Evolutionary conservation across 2,329 filamentous ascomycete species (phyloP).

Genomic region (Pseudogymnoascus sp.): DNA sequence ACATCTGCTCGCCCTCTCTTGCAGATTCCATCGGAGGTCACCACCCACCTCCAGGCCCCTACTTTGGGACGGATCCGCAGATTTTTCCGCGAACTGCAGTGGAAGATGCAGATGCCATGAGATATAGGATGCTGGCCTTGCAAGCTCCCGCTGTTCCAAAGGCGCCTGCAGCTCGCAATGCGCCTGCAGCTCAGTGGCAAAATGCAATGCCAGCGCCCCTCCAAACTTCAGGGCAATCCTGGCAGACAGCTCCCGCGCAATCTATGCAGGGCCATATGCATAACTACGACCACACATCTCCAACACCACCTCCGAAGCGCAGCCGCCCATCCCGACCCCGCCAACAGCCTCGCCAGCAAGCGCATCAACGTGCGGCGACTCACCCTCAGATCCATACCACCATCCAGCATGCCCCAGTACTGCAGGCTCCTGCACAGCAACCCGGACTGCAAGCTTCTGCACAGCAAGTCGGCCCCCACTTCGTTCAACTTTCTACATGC

Average conservation of each 20-base stretch:
- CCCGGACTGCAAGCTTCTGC: too few species aligned
- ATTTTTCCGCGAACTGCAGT: neutral
- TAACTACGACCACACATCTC: neutral
- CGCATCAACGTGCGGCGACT: too few species aligned
- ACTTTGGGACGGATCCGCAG: neutral
- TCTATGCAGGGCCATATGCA: slow-evolving; percentile 63
- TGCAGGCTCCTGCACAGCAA: too few species aligned
- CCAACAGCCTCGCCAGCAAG: too few species aligned
- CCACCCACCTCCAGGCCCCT: neutral
- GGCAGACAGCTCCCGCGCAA: slow-evolving; percentile 71
- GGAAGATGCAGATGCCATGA: neutral
- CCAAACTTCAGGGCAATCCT: slow-evolving; percentile 74
- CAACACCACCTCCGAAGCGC: too few species aligned
- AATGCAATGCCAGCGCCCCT: slow-evolving; percentile 64
- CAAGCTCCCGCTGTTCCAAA: slow-evolving; percentile 70
- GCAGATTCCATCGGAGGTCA: neutral
- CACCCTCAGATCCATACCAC: too few species aligned
- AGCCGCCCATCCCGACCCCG: too few species aligned
- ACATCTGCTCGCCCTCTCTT: neutral
- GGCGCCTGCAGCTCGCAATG: slow-evolving; percentile 81
- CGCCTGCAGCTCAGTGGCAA: slow-evolving; percentile 65
- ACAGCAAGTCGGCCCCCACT: too few species aligned
- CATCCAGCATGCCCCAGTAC: too few species aligned
- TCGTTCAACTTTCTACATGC: too few species aligned
- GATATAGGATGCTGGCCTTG: neutral